Conservation (phyloP, 2,329 filamentous ascomycete genomes). For the Botrytis sinoallii region DNA sequence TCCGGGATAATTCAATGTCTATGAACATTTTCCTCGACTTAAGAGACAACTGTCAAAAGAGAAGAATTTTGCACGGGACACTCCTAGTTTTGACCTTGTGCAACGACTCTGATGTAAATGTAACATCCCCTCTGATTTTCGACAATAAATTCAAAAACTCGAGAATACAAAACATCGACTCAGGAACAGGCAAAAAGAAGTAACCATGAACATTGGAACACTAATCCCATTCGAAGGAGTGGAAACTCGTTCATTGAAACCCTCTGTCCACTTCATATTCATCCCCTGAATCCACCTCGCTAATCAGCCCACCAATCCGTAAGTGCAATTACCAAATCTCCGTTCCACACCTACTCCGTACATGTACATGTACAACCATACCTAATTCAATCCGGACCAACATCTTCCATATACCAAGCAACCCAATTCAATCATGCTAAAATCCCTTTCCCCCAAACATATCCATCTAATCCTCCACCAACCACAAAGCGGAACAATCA, state of each 20-base stretch:
- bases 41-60: too few relatives aligned
- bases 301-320: neutral
- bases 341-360: neutral
- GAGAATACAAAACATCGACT: neutral
- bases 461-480: neutral
- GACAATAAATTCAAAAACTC: neutral
- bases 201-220: neutral
- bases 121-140: neutral
- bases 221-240: too few relatives aligned
- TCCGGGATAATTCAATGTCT: rapidly evolving
- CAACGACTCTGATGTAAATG: neutral
- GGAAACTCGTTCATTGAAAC: too few relatives aligned
- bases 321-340: neutral
- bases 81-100: neutral
- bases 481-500: neutral
- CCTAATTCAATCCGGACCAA: neutral
- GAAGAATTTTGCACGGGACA: neutral
- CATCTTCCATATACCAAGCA: neutral
- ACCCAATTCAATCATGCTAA: neutral
- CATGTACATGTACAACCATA: neutral
- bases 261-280: neutral
- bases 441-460: neutral
- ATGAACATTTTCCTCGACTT: neutral
- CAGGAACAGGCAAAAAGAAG: neutral
- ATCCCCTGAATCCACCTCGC: neutral